A percentile compares a stretch with the other conserved stretches of the same genome.
These are phyloP conservation scores for Parietaria judaica DNA, from an alignment of 306 rosid genomes.

Conservation along the genomic window DNA sequence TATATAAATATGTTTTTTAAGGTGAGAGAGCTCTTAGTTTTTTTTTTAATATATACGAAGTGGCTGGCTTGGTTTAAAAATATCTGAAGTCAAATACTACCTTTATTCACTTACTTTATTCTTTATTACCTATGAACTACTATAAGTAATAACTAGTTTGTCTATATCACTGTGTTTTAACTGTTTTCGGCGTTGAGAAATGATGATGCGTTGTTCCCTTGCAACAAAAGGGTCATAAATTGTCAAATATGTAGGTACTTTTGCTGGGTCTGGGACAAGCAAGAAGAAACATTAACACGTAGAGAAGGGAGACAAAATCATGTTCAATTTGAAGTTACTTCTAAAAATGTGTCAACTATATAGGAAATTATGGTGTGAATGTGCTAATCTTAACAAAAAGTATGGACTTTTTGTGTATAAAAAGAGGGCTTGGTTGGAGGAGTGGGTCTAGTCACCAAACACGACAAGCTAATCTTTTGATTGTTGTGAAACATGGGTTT, in stretches of 20 bases:
- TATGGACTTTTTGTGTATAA: too few species aligned
- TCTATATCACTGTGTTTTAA: neutral
- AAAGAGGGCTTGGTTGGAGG: too few species aligned
- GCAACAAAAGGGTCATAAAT: neutral
- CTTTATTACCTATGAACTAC: too few species aligned
- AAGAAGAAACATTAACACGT: neutral
- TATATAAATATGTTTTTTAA: too few species aligned
- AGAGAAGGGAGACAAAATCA: neutral
- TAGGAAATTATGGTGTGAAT: neutral
- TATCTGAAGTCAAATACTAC: too few species aligned
- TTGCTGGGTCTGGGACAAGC: neutral
- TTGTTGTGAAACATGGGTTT: neutral
- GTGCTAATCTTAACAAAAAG: neutral
- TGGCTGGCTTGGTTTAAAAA: too few species aligned
- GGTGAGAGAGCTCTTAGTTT: too few species aligned
- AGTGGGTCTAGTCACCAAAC: too few species aligned
- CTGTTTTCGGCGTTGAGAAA: neutral
- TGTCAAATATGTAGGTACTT: constrained; percentile 6
- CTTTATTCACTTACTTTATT: too few species aligned
- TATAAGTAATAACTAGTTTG: neutral
- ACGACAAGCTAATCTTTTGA: neutral
- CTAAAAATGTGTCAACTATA: neutral
- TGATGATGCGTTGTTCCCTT: neutral
- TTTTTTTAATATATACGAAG: too few species aligned
- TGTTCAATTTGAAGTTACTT: neutral